These are phyloP conservation scores for Fomitopsis palustris DNA, from an alignment of 1,284 basidiomycete genomes.

Conservation along the genomic window DNA sequence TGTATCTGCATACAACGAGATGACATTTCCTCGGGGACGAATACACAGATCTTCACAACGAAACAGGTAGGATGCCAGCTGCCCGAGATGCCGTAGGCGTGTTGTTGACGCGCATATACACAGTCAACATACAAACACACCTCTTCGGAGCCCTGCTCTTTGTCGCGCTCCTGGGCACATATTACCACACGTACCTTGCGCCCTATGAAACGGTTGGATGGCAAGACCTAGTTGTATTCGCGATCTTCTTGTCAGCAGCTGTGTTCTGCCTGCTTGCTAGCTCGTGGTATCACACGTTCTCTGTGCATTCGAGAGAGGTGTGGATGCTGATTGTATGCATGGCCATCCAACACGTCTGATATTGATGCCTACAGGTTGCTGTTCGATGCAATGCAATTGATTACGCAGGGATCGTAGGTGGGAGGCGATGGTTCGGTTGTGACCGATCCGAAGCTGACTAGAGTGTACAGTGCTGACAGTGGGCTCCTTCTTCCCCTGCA, in stretches of 20 bases:
- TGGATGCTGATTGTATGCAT: conserved; percentile 7
- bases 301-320: conserved; percentile 72
- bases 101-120: conserved; percentile 3
- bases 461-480: conserved; percentile 49
- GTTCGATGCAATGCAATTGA: conserved; percentile 51
- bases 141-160: conserved; percentile 76
- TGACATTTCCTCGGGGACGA: too few species aligned
- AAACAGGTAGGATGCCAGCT: conserved; percentile 52
- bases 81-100: not conserved
- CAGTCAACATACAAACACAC: conserved; percentile 91
- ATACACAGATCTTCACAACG: conserved; percentile 76
- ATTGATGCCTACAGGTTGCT: conserved; percentile 21
- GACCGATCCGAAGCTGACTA: not conserved
- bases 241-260: conserved; percentile 70
- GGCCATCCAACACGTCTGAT: not conserved
- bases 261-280: conserved; percentile 74
- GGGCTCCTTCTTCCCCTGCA: conserved; percentile 77
- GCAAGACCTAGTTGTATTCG: conserved; percentile 63
- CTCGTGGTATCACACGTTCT: conserved; percentile 74
- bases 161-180: conserved; percentile 53
- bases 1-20: too few species aligned
- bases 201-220: conserved; percentile 51
- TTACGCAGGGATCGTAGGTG: conserved; percentile 66
- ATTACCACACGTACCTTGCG: conserved; percentile 46
- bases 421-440: conserved; percentile 17